These are phyloP conservation scores for Trypethelium eluteriae DNA, from an alignment of 495 filamentous ascomycete species.

Conservation along the genomic window DNA sequence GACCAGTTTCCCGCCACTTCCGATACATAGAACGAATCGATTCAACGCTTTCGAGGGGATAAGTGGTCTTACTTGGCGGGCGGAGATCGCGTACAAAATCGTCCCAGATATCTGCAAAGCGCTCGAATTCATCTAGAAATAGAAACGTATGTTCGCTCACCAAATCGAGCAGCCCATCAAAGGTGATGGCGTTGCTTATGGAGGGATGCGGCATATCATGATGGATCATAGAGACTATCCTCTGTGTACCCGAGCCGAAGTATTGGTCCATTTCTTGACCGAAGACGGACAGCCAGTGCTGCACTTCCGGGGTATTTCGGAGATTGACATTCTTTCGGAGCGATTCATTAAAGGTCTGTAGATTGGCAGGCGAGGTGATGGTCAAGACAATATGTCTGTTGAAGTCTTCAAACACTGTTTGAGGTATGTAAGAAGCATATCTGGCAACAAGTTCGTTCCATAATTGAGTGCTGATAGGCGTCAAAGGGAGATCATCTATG, in stretches of 20 bases:
- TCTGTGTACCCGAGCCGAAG: not conserved
- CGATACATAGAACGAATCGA: not conserved
- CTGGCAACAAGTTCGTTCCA: not conserved
- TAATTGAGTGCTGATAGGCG: not conserved
- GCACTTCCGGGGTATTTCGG: not conserved
- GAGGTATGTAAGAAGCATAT: not conserved
- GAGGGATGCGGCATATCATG: not conserved
- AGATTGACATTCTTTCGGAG: not conserved
- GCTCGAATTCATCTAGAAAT: not conserved
- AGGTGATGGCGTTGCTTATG: not conserved
- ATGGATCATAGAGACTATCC: not conserved
- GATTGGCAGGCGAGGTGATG: not conserved
- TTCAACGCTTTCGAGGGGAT: not conserved
- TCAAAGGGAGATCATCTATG: not conserved
- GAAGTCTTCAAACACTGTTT: not conserved
- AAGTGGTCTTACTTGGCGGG: not conserved
- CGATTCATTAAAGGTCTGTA: not conserved
- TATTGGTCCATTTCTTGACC: not conserved
- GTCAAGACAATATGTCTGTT: not conserved
- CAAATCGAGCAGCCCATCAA: not conserved
- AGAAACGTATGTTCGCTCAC: not conserved
- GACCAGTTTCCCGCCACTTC: not conserved
- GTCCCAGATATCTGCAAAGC: not conserved
- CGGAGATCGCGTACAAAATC: not conserved
- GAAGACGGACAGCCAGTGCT: not conserved